Evolutionary conservation across 2,329 filamentous ascomycete species (phyloP), one percentile per base, ranked within the genome.

Genomic region (Talaromyces verruculosus): DNA sequence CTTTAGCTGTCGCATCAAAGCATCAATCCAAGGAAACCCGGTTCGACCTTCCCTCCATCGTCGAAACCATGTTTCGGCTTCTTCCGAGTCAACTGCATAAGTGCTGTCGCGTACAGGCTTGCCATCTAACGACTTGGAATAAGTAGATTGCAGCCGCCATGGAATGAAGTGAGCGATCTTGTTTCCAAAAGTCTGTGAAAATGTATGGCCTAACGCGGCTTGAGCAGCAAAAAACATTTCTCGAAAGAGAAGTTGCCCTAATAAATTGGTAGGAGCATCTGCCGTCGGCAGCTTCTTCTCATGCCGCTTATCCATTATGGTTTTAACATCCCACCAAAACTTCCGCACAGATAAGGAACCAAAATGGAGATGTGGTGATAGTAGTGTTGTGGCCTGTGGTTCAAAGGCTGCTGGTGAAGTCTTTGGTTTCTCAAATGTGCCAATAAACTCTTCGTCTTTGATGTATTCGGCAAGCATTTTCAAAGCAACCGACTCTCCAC

Each of bases 141-240:
- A 68, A 67, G 86, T 87, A 1, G 87, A 89, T 0, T 88, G 90
- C 1, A 93, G 78, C 72, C 92, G 89, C 91, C 91, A 93, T 3
- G 90, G 90, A 15, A 93, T 86, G 76, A 93, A 92, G n/a, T 90
- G 84, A 45, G 86, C 89, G 68, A 89, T 79, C 0, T 83, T 76
- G 71, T 93, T 93, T 41, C 85, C 84, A 59, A 85, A 80, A 0
- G 88, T 89, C 71, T 91, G 89, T 0, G 79, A 82, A 70, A 91
- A 93, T 0, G 80, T 71, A 37, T 84, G 81, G 0, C 90, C 90
- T 1, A 92, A 79, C 0, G 85, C 83, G 0, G 90, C 89, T 73
- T 93, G 90, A 0, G 90, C 90, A 15, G 85, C 90, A 71, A 93
- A 93, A 76, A 93, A 93, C 91, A 93, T 93, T 73, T 93, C 91